Base-by-base conservation (phyloP, 768 basidiomycete genomes). In the Termitomyces sp. region DNA sequence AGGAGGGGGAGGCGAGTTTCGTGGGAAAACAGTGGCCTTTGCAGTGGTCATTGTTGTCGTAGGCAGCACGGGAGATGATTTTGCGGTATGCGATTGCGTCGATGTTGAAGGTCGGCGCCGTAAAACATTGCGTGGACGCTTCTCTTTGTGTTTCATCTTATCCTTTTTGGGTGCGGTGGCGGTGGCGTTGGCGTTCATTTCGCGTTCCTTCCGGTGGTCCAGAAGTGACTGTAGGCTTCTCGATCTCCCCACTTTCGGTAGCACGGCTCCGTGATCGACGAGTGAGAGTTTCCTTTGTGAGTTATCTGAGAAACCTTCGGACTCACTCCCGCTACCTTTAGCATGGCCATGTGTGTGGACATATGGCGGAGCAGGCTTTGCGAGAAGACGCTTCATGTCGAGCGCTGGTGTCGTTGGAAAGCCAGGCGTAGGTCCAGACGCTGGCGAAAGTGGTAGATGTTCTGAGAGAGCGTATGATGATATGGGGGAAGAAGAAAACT, bases 321-420 rank as follows among this genome's bases (percentile, higher is more conserved):
- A 67, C 14, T 69, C 68, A 37, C 62, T 67, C 6, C 65, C 63
- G 45, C 67, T 64, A 11, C 64, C 67, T 8, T 11, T n/a, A 20
- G 57, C 63, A 20, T 59, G 40, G 2, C 40, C 38, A 3, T 56
- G 14, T 0, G 38, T 32, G 36, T 59, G 61, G 32, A 60, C 57
- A 32, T 59, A 66, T 5, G 64, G 67, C 10, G 61, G 69, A 3
- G 69, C 69, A 12, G 69, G 69, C 37, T 67, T 69, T 4, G 69
- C 61, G 6, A 69, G 65, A 5, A 69, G 63, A 11, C 67, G 65
- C n/a, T 67, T 68, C 65, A 69, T 63, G 49, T 65, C 66, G 20
- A 67, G 29, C 14, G 31, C 38, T 10, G 10, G 15, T 7, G 54
- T 29, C 10, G 54, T 55, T 4, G 54, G 54, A 43, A 40, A 32